Percentiles rank a stretch among this genome's conserved stretches.
phyloP scores from a whole-genome alignment of 208 protist species.

The Polymyxa betae region DNA sequence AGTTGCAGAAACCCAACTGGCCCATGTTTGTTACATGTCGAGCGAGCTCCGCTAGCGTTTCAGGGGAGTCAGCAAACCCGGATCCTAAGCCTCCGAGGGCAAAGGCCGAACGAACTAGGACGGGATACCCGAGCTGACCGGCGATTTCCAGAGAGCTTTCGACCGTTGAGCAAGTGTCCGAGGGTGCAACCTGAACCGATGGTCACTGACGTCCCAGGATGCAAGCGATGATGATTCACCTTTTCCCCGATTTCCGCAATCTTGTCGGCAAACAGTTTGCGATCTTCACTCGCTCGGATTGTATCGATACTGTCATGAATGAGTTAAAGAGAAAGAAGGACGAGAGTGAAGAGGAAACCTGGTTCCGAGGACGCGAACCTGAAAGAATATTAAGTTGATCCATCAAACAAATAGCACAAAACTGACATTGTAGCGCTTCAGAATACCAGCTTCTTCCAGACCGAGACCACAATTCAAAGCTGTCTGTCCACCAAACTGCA shows the following conservation, averaged over 20 bases:
- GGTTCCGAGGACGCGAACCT: conserved; percentile 31
- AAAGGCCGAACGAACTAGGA: conserved; percentile 96
- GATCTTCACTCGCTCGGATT: conserved; percentile 94
- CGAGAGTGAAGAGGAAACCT: not conserved
- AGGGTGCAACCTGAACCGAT: conserved; percentile 69
- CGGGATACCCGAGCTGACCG: conserved; percentile 57
- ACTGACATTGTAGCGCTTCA: conserved; percentile 67
- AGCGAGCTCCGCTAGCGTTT: conserved; percentile 80
- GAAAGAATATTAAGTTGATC: not conserved
- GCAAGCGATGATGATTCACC: conserved; percentile 64
- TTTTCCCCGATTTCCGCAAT: conserved; percentile 92
- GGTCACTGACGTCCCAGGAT: conserved; percentile 34
- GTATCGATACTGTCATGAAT: conserved; percentile 87
- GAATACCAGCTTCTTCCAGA: conserved; percentile 84
- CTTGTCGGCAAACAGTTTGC: conserved; percentile 93
- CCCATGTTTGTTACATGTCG: conserved; percentile 53
- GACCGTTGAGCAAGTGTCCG: conserved; percentile 63
- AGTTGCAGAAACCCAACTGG: not conserved
- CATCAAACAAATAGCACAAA: not conserved
- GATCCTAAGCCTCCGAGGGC: conserved; percentile 95
- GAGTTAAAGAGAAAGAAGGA: not conserved
- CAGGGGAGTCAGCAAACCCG: conserved; percentile 89
- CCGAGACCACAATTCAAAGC: conserved; percentile 96
- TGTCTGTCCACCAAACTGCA: conserved; percentile 96
- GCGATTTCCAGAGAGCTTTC: not conserved